Percentiles rank a stretch among this genome's conserved stretches.
Conservation (phyloP, 2,329 filamentous ascomycete genomes). For the Fusarium sulawesiense region DNA sequence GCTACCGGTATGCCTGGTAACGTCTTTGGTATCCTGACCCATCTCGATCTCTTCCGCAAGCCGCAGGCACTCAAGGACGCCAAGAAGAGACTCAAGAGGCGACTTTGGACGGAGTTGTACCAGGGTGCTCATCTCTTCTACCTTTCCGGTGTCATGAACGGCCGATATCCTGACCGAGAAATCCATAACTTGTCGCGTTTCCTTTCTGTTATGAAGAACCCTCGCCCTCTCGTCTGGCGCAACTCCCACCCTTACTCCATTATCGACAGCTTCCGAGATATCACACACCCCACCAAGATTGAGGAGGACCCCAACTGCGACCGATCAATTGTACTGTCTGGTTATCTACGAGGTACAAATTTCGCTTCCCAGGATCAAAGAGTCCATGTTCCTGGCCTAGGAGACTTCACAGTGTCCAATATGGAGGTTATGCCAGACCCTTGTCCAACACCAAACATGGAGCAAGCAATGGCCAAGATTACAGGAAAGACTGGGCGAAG, state of each 20-base stretch:
- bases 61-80: constrained; percentile 91
- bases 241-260: constrained; percentile 96
- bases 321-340: constrained; percentile 88
- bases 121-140: constrained; percentile 98
- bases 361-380: constrained; percentile 86
- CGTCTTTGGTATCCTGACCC: constrained; percentile 95
- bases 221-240: constrained; percentile 93
- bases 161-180: constrained; percentile 94
- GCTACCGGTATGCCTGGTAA: constrained; percentile 98
- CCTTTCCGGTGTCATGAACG: constrained; percentile 94
- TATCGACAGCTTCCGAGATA: constrained; percentile 93
- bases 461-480: constrained; percentile 85
- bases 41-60: constrained; percentile 94
- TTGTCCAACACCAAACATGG: constrained; percentile 91
- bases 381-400: constrained; percentile 92
- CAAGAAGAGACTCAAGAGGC: constrained; percentile 95
- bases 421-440: constrained; percentile 94
- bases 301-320: constrained; percentile 92
- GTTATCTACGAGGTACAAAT: constrained; percentile 94
- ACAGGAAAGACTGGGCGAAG: constrained; percentile 84
- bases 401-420: constrained; percentile 83
- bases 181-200: constrained; percentile 96
- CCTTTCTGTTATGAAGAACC: constrained; percentile 98
- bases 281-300: constrained; percentile 91
- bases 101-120: constrained; percentile 97